Evolutionary conservation across 805 yeast species (phyloP), one percentile per base, ranked within the genome.

Genomic region (Helenozyma baotianmanensis): DNA sequence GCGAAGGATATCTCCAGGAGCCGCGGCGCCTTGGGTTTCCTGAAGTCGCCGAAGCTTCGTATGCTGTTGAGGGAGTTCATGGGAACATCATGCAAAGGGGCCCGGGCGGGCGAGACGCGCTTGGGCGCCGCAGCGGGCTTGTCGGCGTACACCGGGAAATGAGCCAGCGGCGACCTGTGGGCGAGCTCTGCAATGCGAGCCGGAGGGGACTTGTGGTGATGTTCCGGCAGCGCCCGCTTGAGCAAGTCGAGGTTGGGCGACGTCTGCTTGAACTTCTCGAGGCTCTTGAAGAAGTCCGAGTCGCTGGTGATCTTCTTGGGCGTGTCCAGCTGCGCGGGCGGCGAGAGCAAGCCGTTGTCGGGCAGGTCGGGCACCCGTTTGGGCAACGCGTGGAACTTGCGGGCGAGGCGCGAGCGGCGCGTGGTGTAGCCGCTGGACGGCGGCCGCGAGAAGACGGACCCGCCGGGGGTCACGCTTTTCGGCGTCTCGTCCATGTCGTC

Each of bases 21-120:
- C 30, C 45, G 49, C 4, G 62, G 63, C 6, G 46, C 15, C 33
- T 50, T 56, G 1, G 70, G 70, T 33, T 60, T 64, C 23, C 66
- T 47, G 38, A 63, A 62, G n/a, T 38, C 45, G 26, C 52, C 58
- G 7, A 36, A 22, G 7, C 17, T 28, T 6, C 25, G 26, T 3
- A 22, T 27, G 2, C 27, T 26, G 24, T 55, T 56, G 17, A 47
- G 26, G 14, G 26, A 12, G 3, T 24, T 33, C 0, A 33, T 35
- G 6, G 47, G 27, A 10, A 42, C 32, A 12, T 33, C 39, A 12
- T 22, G 29, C 23, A 44, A 30, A 4, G 48, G 48, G 11, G 19
- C 27, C 9, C 45, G 35, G n/a, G n/a, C 6, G n/a, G 22, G 23
- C 7, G 27, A 10, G n/a, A n/a, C n/a, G n/a, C n/a, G n/a, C n/a